phyloP scores from a whole-genome alignment of 306 rosid genomes.

The Biancaea sappan region DNA sequence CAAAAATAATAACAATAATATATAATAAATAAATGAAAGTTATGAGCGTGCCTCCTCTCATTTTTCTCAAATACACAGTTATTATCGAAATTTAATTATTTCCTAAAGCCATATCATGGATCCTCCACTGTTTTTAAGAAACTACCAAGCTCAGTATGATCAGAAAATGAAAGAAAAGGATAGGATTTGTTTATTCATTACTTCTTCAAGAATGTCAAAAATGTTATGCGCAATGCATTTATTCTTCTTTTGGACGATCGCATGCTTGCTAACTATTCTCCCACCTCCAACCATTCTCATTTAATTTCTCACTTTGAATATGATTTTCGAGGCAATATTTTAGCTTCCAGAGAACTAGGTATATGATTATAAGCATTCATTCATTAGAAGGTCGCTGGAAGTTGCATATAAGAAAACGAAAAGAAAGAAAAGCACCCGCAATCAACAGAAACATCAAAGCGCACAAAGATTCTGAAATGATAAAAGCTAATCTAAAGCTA shows the following conservation, averaged over 20 bases:
- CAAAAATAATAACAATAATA: background rate
- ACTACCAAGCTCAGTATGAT: too few species aligned
- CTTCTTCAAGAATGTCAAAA: background rate
- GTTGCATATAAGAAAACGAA: background rate
- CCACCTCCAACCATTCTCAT: background rate
- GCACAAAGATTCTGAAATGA: background rate
- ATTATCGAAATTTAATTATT: background rate
- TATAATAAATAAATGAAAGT: background rate
- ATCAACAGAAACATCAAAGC: background rate
- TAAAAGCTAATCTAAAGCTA: background rate
- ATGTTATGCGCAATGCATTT: background rate
- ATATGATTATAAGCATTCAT: too few species aligned
- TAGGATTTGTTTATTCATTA: background rate
- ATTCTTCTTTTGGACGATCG: constrained; percentile 13
- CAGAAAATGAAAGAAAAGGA: background rate
- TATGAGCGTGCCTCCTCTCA: background rate
- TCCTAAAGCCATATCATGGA: background rate
- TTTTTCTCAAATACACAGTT: constrained; percentile 14
- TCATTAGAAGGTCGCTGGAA: background rate
- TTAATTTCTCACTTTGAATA: background rate
- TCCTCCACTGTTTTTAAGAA: background rate
- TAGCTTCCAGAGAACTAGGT: too few species aligned
- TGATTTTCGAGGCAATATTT: background rate
- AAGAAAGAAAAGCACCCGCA: background rate
- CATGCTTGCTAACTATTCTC: too few species aligned